These are phyloP conservation scores for Auricularia cornea DNA, from an alignment of 768 basidiomycete genomes.

Conservation along the genomic window DNA sequence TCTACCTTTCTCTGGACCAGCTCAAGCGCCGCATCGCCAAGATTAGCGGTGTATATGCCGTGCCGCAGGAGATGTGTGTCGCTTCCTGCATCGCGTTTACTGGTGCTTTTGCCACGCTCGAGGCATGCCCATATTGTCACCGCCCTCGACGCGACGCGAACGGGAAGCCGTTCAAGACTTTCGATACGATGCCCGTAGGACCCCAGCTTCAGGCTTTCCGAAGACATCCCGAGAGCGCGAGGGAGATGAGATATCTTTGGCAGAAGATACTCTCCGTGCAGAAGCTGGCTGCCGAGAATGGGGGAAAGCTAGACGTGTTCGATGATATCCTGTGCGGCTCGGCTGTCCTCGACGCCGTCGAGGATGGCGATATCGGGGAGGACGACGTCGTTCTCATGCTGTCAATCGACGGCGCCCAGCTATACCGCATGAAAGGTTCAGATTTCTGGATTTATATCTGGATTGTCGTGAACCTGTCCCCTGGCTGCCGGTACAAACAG, in stretches of 20 bases:
- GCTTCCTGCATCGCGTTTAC: slow-evolving; percentile 19
- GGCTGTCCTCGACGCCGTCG: slow-evolving; percentile 19
- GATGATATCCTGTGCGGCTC: slow-evolving; percentile 25
- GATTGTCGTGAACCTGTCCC: slow-evolving; percentile 18
- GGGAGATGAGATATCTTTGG: slow-evolving; percentile 19
- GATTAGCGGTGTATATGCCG: slow-evolving; percentile 27
- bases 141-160: slow-evolving; percentile 9
- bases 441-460: slow-evolving; percentile 38
- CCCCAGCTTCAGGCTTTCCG: slow-evolving; percentile 16
- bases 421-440: slow-evolving; percentile 34
- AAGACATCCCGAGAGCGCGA: slow-evolving; percentile 14
- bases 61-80: slow-evolving; percentile 22
- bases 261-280: neutral
- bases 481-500: slow-evolving; percentile 23
- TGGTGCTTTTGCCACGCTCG: slow-evolving; percentile 13
- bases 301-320: slow-evolving; percentile 5
- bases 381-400: slow-evolving; percentile 29
- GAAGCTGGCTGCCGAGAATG: slow-evolving; percentile 2
- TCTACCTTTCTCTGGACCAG: slow-evolving; percentile 20
- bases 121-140: slow-evolving; percentile 11
- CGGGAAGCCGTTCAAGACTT: slow-evolving; percentile 2
- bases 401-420: slow-evolving; percentile 35
- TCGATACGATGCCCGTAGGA: slow-evolving; percentile 15
- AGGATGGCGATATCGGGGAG: slow-evolving; percentile 9
- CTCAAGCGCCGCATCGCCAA: slow-evolving; percentile 21